A percentile compares a stretch with the other conserved stretches of the same genome.
phyloP scores from a whole-genome alignment of 2,329 filamentous ascomycete genomes.

The Xylaria sp. region DNA sequence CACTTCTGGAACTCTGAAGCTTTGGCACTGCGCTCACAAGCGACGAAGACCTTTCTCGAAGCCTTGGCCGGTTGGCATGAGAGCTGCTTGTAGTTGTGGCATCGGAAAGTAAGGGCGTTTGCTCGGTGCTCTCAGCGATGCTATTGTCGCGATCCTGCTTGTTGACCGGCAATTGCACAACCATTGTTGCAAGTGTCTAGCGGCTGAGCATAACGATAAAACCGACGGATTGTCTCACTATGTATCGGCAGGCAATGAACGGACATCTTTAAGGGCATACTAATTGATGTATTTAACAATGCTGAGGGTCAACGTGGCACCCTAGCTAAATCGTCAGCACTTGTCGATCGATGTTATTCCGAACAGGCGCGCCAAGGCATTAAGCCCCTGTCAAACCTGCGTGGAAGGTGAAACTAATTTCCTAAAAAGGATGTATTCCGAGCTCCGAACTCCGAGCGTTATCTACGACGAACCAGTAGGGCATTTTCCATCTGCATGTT shows the following conservation, averaged over 20 bases:
- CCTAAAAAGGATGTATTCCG: constrained; percentile 5
- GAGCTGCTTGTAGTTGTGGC: background rate
- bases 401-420: too few species aligned
- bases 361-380: constrained; percentile 15
- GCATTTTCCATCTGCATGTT: too few species aligned
- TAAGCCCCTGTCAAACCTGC: background rate
- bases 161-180: constrained; percentile 2
- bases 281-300: background rate
- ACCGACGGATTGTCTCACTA: background rate
- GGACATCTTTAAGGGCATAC: constrained; percentile 2
- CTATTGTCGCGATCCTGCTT: constrained; percentile 24
- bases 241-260: constrained; percentile 8
- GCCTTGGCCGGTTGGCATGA: background rate
- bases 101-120: constrained; percentile 27
- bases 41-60: constrained; percentile 1
- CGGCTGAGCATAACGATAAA: background rate
- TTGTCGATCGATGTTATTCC: constrained; percentile 7
- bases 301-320: background rate
- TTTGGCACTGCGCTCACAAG: constrained; percentile 14
- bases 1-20: constrained; percentile 23
- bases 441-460: constrained; percentile 14
- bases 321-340: constrained; percentile 3
- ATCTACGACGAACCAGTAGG: background rate
- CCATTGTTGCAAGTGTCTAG: constrained; percentile 21
- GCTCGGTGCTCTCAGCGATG: constrained; percentile 22